Percentiles rank a stretch among this genome's conserved stretches.
Evolutionary conservation across 192 early-diverging fungal species (phyloP).

Genomic region (Coemansia sp.): DNA sequence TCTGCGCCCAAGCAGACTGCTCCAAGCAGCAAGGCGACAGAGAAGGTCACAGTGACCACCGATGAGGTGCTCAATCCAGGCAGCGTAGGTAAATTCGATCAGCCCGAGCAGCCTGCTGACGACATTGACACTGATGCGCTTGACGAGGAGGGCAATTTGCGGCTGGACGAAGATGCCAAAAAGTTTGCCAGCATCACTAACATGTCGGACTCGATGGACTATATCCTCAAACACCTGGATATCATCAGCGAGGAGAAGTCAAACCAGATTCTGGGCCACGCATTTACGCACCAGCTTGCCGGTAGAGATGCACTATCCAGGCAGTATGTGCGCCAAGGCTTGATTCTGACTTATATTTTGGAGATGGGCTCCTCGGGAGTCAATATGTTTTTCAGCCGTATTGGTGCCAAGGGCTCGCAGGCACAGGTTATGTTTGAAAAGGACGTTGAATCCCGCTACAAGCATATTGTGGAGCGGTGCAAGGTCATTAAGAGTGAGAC

Average conservation of each 20-base stretch:
- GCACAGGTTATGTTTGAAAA: slow-evolving; percentile 78
- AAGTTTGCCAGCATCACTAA: slow-evolving; percentile 61
- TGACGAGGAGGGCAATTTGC: slow-evolving; percentile 60
- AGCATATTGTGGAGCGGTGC: slow-evolving; percentile 75
- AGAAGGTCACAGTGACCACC: slow-evolving; percentile 49
- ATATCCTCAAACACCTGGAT: slow-evolving; percentile 66
- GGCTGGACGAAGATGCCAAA: slow-evolving; percentile 54
- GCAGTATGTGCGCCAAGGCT: slow-evolving; percentile 75
- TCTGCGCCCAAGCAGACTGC: neutral
- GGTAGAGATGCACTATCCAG: slow-evolving; percentile 66
- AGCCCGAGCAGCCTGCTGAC: slow-evolving; percentile 13
- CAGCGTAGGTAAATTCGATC: slow-evolving; percentile 29
- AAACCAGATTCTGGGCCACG: slow-evolving; percentile 83
- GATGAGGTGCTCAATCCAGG: slow-evolving; percentile 65
- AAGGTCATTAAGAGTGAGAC: slow-evolving; percentile 61
- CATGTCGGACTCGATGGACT: slow-evolving; percentile 62
- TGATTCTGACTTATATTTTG: slow-evolving; percentile 83
- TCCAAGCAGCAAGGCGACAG: neutral
- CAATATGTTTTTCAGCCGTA: slow-evolving; percentile 75
- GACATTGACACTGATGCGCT: slow-evolving; percentile 55
- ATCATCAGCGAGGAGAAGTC: slow-evolving; percentile 68
- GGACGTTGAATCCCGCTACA: slow-evolving; percentile 84
- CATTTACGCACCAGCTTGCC: slow-evolving; percentile 72
- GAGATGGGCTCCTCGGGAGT: slow-evolving; percentile 80
- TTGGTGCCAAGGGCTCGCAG: slow-evolving; percentile 44